phyloP scores from a whole-genome alignment of 1,139 yeast species.

The Yamadazyma trypodendri region DNA sequence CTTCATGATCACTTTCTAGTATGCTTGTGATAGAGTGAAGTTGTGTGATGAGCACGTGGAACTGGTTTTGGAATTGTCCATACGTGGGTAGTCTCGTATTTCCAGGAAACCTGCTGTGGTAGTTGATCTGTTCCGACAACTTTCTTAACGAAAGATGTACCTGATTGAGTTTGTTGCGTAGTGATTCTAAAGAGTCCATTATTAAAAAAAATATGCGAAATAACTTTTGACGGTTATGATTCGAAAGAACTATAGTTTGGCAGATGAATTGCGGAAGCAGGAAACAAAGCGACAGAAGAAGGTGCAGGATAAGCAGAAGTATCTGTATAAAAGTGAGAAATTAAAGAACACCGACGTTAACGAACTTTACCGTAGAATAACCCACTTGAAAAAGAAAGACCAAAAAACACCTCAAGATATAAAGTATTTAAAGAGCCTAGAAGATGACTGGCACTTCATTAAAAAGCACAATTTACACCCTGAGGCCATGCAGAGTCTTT shows the following conservation, averaged over 20 bases:
- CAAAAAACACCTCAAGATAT: constrained; percentile 18
- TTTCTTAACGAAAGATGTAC: constrained; percentile 45
- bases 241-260: constrained; percentile 43
- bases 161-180: constrained; percentile 44
- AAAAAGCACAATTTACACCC: constrained; percentile 33
- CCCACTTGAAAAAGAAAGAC: constrained; percentile 16
- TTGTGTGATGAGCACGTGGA: constrained; percentile 80
- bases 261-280: constrained; percentile 39
- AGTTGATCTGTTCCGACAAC: constrained; percentile 42
- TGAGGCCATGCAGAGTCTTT: constrained; percentile 26
- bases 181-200: constrained; percentile 42
- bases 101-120: constrained; percentile 39
- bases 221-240: constrained; percentile 27
- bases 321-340: constrained; percentile 26
- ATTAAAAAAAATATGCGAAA: constrained; percentile 12
- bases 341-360: constrained; percentile 33
- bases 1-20: constrained; percentile 58
- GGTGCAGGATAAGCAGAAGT: constrained; percentile 41
- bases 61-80: constrained; percentile 65
- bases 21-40: constrained; percentile 70
- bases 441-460: constrained; percentile 44
- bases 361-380: constrained; percentile 29
- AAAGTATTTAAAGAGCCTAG: constrained; percentile 23
- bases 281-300: constrained; percentile 38
- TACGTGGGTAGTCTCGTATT: constrained; percentile 41